Evolutionary conservation across 2,329 filamentous ascomycete genomes (phyloP), one percentile per base, ranked within the genome.

Genomic region (Nothomitra cinnamomea): DNA sequence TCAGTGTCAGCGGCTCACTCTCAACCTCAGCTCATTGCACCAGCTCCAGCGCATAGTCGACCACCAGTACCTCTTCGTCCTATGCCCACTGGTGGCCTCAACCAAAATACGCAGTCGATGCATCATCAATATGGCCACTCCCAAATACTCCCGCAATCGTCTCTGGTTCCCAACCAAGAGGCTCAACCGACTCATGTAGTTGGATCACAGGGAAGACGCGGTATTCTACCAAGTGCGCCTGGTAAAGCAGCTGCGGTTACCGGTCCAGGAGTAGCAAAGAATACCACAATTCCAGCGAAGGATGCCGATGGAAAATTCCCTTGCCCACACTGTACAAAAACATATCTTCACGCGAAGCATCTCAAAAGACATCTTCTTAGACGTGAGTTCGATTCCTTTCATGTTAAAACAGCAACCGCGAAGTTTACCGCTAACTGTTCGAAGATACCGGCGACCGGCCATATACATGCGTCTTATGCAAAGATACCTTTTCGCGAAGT

Each of bases 221-320:
- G 90, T 50, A 94, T 95, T 40, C 71, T 96, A 57, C 90, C 90
- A 15, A 95, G 88, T 61, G 88, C 89, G 57, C 87, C 88, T 28
- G 89, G 89, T 43, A 77, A 88, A 56, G 85, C 88, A 54, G 80
- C 86, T 53, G 86, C 87, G 24, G 80, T 85, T 32, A 73, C 82
- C 21, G 76, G 79, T 19, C 83, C 86, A 43, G 81, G 79, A 59
- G 76, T 78, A 43, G 73, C 78, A 28, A 94, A 95, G 75, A 86
- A 77, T 62, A 83, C 85, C 56, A 80, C 86, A 57, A 92, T 94
- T 58, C 88, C 89, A 15, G 84, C 87, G 61, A 95, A 96, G 73
- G 90, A 96, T 68, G 87, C 88, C 7, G 90, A 96, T 66, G 92
- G 92, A 65, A 96, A 96, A 73, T 98, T 94, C 65, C 90, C 92